phyloP scores from a whole-genome alignment of 1,139 yeast species.

The Scheffersomyces segobiensis region DNA sequence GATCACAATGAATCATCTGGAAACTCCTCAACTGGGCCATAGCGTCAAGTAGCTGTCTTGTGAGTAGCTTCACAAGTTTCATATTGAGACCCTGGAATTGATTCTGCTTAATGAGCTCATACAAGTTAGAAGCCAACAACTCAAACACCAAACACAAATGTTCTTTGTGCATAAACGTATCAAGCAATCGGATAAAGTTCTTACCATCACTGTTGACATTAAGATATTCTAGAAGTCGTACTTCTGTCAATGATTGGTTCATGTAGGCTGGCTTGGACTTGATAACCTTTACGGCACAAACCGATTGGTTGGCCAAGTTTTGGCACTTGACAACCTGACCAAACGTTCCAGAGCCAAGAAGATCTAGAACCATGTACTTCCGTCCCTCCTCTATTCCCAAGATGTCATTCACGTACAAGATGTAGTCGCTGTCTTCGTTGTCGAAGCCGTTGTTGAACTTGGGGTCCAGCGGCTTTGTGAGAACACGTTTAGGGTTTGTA shows the following conservation, averaged over 20 bases:
- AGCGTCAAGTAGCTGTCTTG: slow-evolving; percentile 80
- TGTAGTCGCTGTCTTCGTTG: slow-evolving; percentile 87
- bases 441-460: slow-evolving; percentile 81
- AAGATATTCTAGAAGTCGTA: slow-evolving; percentile 77
- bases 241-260: slow-evolving; percentile 91
- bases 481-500: slow-evolving; percentile 85
- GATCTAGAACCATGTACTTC: slow-evolving; percentile 83
- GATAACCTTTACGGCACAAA: slow-evolving; percentile 92
- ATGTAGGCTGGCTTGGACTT: slow-evolving; percentile 90
- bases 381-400: slow-evolving; percentile 86
- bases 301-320: slow-evolving; percentile 80
- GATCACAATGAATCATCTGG: slow-evolving; percentile 90
- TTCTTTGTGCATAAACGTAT: slow-evolving; percentile 88
- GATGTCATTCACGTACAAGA: slow-evolving; percentile 89
- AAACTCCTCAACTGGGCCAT: slow-evolving; percentile 77
- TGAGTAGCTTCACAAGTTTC: slow-evolving; percentile 72
- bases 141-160: slow-evolving; percentile 94
- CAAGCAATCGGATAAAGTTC: slow-evolving; percentile 75
- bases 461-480: slow-evolving; percentile 91
- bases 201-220: slow-evolving; percentile 75
- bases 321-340: slow-evolving; percentile 99
- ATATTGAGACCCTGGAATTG: slow-evolving; percentile 90
- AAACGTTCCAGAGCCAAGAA: slow-evolving; percentile 95
- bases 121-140: slow-evolving; percentile 79
- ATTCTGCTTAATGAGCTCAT: slow-evolving; percentile 89